Conservation (phyloP, 345 rosid genomes). For the Clarkia xantiana region DNA sequence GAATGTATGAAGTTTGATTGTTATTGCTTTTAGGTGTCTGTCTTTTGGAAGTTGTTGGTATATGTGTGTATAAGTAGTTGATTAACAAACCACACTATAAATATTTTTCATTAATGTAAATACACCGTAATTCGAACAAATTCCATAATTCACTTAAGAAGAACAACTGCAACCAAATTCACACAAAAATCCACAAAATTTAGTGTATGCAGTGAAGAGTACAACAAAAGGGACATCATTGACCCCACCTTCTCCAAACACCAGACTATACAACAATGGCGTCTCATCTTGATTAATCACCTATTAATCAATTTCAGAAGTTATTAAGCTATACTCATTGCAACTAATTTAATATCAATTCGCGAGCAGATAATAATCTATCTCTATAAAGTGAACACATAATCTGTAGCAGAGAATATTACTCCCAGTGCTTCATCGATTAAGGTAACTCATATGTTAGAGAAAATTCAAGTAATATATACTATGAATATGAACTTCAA, state of each 20-base stretch:
- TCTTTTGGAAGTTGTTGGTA: too few relatives aligned
- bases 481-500: neutral
- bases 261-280: constrained; percentile 70
- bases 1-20: too few relatives aligned
- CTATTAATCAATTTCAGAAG: constrained; percentile 21
- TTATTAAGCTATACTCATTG: neutral
- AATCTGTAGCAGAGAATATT: constrained; percentile 85
- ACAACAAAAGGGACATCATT: constrained; percentile 89
- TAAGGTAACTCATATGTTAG: neutral
- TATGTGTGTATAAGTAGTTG: too few relatives aligned
- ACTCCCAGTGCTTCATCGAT: constrained; percentile 64
- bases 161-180: constrained; percentile 36
- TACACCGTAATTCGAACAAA: too few relatives aligned
- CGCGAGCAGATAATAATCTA: constrained; percentile 1
- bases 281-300: constrained; percentile 76
- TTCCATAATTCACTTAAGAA: constrained; percentile 63
- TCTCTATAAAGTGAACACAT: constrained; percentile 90
- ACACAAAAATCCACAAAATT: neutral
- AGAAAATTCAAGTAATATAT: neutral
- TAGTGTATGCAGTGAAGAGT: constrained; percentile 43
- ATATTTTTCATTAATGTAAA: too few relatives aligned
- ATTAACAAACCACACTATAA: too few relatives aligned
- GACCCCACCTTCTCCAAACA: constrained; percentile 88
- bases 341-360: too few relatives aligned
- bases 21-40: too few relatives aligned